Evolutionary conservation across 805 yeast genomes (phyloP), one percentile per base, ranked within the genome.

Genomic region (Lachancea kluyveri): DNA sequence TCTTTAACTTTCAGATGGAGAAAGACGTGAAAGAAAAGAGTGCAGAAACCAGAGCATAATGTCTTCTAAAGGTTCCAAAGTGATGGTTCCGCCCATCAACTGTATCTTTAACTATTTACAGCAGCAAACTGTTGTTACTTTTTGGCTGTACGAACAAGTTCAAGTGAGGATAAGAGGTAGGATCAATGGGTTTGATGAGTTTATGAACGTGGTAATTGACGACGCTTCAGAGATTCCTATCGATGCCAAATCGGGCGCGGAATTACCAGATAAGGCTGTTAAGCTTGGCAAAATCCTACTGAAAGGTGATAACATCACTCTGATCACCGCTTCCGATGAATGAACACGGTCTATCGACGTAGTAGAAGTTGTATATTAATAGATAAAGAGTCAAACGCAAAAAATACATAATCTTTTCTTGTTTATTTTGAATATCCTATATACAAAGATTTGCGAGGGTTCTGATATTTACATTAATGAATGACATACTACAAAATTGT

Each of bases 121-220:
- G 56, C 82, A 82, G 46, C 90, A 84, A 46, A 64, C 82, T 1
- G 62, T 66, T 12, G 96, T 92, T 20, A 74, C 79, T 6, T 74
- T 92, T 21, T 90, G 96, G 96, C 65, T 92, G 8, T 87, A 70
- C 44, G 97, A 92, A 50, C 96, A 92, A 57, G 71, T 78, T 1
- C 77, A 75, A 13, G 67, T 70, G 43, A 68, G 94, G 42, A 72
- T 90, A 18, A 83, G 81, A 45, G 98, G 98, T 1, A 73, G 70
- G 39, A 78, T 92, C 18, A 68, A 79, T 39, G 99, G 99, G 1
- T 90, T 94, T 59, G 99, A 92, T 58, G 98, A 94, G 62, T 90
- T 88, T 51, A 94, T 92, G 98, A 92, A 92, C 53, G 61, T 77
- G 11, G 81, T 77, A 4, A 59, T 77, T 14, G 77, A 72, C 20